Base-by-base conservation (phyloP, 164 flowering plant genomes). In the Piper betle region DNA sequence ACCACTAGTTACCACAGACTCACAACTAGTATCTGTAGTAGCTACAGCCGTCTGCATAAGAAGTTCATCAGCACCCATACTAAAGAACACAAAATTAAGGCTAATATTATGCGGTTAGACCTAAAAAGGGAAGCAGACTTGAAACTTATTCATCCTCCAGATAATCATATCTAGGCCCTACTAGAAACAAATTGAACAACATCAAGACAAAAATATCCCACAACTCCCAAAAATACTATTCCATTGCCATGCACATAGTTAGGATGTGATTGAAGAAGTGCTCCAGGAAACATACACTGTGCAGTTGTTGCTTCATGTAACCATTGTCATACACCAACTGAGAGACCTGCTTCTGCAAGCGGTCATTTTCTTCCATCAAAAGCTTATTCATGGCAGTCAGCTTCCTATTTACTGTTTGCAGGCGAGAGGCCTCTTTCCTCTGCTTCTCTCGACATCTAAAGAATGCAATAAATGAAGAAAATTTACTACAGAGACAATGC, bases 301-400 rank as follows among this genome's bases (percentile, higher is more conserved):
- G 83, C 59, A 84, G 64, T 63, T 86, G 86, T 18, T 75, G 82
- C 17, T 78, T 76, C 91, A 86, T 83, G 67, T 66, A 86, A 16
- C 96, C 91, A 72, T 88, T 88, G 59, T 88, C 88, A 72, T 81
- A 86, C 39, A 86, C 90, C 73, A 88, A 46, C 53, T 86, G 87
- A 0, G 96, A 86, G 62, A 88, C 90, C 77, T 88, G 96, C 71
- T 88, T 88, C 74, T 86, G 96, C 62, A 88, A 69, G 20, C 96
- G 85, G 68, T 88, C 96, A 73, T 88, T 86, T 73, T 88, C 96
- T 70, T 88, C 96, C 93, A 86, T 88, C 74, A 88, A 73, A 71
- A 88, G 73, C 81, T 86, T 86, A 77, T 88, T 88, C 96, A 88
- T 86, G 39, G 96, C 91, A 66, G 76, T 72, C 69, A 88, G 79